Base-by-base conservation (phyloP, 257 asterid species). In the Voacanga thouarsii region DNA sequence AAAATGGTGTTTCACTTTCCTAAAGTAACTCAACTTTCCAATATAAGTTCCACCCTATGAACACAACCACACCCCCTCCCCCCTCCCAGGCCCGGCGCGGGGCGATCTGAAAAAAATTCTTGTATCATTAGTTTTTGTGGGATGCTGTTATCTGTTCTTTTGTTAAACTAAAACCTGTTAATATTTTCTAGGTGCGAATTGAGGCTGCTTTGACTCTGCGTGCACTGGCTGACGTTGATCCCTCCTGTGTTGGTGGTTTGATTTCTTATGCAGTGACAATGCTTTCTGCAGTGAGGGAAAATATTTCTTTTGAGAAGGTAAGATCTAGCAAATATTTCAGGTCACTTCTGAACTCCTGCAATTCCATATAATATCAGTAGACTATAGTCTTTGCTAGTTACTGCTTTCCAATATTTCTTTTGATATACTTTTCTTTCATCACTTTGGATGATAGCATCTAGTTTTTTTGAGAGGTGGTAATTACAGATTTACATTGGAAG, bases 141-240 rank as follows among this genome's bases (percentile, higher is more conserved):
- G 23, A 16, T 21, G 5, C 70, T 51, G 41, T 6, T 77, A 70
- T 56, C 24, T 37, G 21, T 12, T 51, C 51, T 65, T 56, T 75
- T 39, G 12, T 30, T 8, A 28, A 55, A 37, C 45, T 83, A 26
- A 64, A 75, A 67, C 71, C 73, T 55, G 71, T 59, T 76, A 47
- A 75, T 47, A 26, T 71, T 81, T 78, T 80, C 65, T 81, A 96
- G 99, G 99, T 93, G 82, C 95, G 98, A 71, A 92, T 89, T 87
- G 99, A 96, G 91, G 99, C 98, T 83, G 98, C 99, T 70, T 84
- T 96, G 88, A 87, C 98, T 82, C 86, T 96, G 82, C 97, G 97
- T 71, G 91, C 91, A 15, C 85, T 96, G 80, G 97, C 93, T 83
- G 98, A 96, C 88, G 96, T 96, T 84, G 99, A 96, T 86, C 99